phyloP scores from a whole-genome alignment of 2,329 filamentous ascomycete species.

The Ophiostoma pallidulum region DNA sequence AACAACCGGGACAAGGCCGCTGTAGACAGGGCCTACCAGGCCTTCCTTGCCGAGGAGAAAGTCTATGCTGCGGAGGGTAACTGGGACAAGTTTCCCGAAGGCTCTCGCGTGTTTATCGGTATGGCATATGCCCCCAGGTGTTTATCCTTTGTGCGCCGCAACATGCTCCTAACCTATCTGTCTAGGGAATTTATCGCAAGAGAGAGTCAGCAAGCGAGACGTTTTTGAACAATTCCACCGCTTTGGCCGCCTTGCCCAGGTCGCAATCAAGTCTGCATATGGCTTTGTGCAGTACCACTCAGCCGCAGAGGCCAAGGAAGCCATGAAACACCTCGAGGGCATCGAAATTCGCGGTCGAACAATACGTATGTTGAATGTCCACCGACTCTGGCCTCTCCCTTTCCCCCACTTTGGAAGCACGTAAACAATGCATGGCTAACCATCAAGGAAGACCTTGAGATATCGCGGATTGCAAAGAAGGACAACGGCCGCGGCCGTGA shows the following conservation, averaged over 20 bases:
- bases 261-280: conserved; percentile 93
- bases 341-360: conserved; percentile 77
- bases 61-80: conserved; percentile 67
- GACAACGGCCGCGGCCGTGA: conserved; percentile 31
- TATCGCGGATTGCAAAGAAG: conserved; percentile 78
- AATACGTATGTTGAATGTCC: conserved; percentile 60
- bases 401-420: no score
- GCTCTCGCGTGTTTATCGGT: conserved; percentile 76
- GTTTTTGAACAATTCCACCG: conserved; percentile 84
- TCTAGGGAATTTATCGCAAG: conserved; percentile 85
- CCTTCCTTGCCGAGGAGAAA: conserved; percentile 63
- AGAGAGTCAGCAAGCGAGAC: conserved; percentile 87
- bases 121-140: conserved; percentile 30
- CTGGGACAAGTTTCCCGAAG: conserved; percentile 72
- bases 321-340: conserved; percentile 71
- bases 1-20: conserved; percentile 11
- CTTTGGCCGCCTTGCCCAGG: conserved; percentile 82
- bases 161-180: no score
- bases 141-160: no score
- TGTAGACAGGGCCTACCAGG: conserved; percentile 54
- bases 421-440: conserved; percentile 21
- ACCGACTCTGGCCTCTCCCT: not conserved
- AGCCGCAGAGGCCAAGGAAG: conserved; percentile 60
- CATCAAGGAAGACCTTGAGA: conserved; percentile 60
- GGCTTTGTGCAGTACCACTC: conserved; percentile 93